Conservation (phyloP, 805 yeast species). For the Yamadazyma phyllophila region DNA sequence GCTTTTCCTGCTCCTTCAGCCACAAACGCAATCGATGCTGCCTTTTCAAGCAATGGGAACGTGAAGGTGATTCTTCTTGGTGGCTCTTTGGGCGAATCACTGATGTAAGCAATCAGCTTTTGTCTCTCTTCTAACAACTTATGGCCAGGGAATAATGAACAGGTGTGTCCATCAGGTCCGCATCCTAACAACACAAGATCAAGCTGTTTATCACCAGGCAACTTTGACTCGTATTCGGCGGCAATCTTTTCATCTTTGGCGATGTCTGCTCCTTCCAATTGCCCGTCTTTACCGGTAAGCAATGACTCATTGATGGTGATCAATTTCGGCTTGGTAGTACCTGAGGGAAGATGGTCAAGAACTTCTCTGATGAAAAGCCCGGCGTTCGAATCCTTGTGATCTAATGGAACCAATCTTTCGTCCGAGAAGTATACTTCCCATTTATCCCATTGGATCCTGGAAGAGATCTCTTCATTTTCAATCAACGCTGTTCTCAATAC, state of each 20-base stretch:
- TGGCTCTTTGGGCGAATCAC: conserved; percentile 92
- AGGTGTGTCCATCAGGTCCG: conserved; percentile 96
- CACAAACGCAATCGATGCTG: conserved; percentile 65
- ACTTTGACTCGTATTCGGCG: conserved; percentile 52
- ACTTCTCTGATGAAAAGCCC: conserved; percentile 71
- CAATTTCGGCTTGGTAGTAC: conserved; percentile 54
- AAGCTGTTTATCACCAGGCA: conserved; percentile 48
- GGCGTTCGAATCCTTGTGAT: conserved; percentile 81
- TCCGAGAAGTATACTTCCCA: conserved; percentile 88
- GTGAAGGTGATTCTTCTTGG: conserved; percentile 89
- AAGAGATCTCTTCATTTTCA: conserved; percentile 51
- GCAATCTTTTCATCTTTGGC: conserved; percentile 54
- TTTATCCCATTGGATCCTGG: conserved; percentile 63
- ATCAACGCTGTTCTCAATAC: conserved; percentile 67
- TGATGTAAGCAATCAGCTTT: conserved; percentile 58
- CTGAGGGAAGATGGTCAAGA: conserved; percentile 41
- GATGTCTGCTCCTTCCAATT: conserved; percentile 42
- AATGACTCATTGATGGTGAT: conserved; percentile 64
- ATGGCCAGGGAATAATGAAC: conserved; percentile 90
- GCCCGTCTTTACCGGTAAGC: conserved; percentile 50
- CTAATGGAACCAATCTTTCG: conserved; percentile 83
- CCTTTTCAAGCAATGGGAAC: conserved; percentile 63
- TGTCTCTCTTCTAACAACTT: conserved; percentile 53
- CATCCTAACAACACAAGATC: conserved; percentile 82
- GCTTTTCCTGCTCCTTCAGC: conserved; percentile 90